A percentile compares a stretch with the other conserved stretches of the same genome.
phyloP scores from a whole-genome alignment of 106 monocot species.

The Gastrodia elata region DNA sequence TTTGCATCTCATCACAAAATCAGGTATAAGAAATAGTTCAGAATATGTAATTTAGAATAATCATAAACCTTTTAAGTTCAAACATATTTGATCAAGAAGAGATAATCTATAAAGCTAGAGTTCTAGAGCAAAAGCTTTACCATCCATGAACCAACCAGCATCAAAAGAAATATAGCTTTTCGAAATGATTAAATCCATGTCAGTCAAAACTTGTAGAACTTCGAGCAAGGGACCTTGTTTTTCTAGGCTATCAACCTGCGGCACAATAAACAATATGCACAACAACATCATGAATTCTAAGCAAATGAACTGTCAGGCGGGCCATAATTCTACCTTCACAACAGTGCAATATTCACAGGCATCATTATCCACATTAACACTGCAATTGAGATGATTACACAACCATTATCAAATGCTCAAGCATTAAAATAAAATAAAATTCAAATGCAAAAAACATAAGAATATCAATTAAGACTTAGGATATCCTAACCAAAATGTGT shows the following conservation, averaged over 20 bases:
- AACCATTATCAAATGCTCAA: too few species aligned
- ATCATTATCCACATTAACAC: too few species aligned
- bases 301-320: background rate
- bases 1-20: background rate
- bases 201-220: too few species aligned
- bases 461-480: too few species aligned
- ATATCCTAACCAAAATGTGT: too few species aligned
- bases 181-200: constrained; percentile 18
- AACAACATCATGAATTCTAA: background rate
- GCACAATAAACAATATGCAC: too few species aligned
- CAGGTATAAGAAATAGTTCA: too few species aligned
- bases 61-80: background rate
- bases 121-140: constrained; percentile 18
- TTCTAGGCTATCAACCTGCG: too few species aligned
- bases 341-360: constrained; percentile 39
- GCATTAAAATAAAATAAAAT: too few species aligned
- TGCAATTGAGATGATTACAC: too few species aligned
- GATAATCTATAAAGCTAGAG: background rate
- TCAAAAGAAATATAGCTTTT: constrained; percentile 65
- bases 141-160: constrained; percentile 81
- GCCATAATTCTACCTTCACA: constrained; percentile 32
- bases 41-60: background rate
- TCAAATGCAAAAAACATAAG: too few species aligned
- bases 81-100: background rate
- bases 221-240: too few species aligned